These are phyloP conservation scores for Verticillium dahliae DNA, from an alignment of 2,329 filamentous ascomycete genomes.

Conservation along the genomic window DNA sequence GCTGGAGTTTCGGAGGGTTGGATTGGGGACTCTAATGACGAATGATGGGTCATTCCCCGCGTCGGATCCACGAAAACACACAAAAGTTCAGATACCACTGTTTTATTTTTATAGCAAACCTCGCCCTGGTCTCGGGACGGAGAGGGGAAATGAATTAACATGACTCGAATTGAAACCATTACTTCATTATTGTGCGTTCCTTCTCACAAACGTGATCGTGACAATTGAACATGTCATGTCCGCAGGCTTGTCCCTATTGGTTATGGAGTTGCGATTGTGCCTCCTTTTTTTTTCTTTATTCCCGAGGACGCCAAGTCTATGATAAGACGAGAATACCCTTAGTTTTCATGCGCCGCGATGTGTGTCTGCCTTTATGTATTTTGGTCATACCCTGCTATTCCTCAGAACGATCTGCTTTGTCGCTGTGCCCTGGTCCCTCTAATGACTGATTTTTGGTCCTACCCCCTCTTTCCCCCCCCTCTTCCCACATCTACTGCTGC, in stretches of 20 bases:
- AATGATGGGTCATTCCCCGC: background rate
- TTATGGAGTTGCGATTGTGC: background rate
- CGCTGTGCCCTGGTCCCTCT: too few relatives aligned
- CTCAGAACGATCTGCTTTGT: too few relatives aligned
- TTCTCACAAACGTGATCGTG: background rate
- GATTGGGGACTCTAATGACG: background rate
- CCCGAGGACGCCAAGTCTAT: background rate
- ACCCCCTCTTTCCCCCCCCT: background rate
- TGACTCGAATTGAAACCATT: background rate
- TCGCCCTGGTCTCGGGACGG: background rate
- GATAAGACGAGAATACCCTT: background rate
- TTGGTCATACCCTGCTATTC: background rate
- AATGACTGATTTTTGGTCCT: too few relatives aligned
- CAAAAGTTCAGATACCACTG: conserved; percentile 2
- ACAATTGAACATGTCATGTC: background rate
- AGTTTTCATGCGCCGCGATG: background rate
- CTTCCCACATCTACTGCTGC: conserved; percentile 24
- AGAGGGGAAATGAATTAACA: background rate
- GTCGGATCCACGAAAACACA: background rate
- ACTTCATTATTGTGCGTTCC: background rate
- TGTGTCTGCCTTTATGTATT: background rate
- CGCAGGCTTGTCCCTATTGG: background rate
- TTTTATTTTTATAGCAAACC: background rate
- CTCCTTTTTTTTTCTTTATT: background rate
- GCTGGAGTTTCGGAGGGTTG: background rate